Conservation (phyloP, 768 basidiomycete genomes). For the Leucosporidium yakuticum region DNA sequence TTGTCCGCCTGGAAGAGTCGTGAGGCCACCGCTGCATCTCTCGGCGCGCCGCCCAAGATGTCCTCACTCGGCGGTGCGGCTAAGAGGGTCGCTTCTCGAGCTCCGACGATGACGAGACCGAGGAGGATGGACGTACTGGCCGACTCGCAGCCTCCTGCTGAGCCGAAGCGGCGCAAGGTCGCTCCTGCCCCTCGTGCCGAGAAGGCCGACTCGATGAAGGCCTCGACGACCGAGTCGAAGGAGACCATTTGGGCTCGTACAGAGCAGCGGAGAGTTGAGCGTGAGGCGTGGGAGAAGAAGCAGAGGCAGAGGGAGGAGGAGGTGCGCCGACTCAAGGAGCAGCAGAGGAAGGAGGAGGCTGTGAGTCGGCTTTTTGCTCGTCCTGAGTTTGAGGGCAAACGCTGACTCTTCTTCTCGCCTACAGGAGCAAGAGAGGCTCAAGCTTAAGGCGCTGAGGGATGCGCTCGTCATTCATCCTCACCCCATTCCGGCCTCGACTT, state of each 20-base stretch:
- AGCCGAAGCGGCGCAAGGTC: no score
- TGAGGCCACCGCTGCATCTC: neutral
- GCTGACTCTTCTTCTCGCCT: neutral
- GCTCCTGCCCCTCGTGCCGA: no score
- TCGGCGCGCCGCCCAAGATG: no score
- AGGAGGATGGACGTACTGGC: no score
- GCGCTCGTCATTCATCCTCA: neutral
- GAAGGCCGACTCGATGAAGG: no score
- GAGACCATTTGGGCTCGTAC: neutral
- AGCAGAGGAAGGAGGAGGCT: neutral
- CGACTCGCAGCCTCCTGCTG: no score
- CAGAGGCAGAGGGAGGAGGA: neutral
- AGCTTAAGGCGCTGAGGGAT: slow-evolving; percentile 2
- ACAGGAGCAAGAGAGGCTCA: slow-evolving; percentile 4
- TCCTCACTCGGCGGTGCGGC: no score
- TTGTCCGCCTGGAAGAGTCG: neutral
- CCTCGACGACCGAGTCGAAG: neutral
- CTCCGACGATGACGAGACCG: neutral
- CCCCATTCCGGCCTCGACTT: neutral
- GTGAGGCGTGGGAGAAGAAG: slow-evolving; percentile 1
- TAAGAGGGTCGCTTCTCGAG: neutral
- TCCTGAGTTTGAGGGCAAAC: neutral
- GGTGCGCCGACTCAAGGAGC: neutral
- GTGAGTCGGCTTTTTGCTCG: neutral
- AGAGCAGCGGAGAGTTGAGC: neutral